Conservation (phyloP, 805 yeast species). For the Ogataea philodendri region DNA sequence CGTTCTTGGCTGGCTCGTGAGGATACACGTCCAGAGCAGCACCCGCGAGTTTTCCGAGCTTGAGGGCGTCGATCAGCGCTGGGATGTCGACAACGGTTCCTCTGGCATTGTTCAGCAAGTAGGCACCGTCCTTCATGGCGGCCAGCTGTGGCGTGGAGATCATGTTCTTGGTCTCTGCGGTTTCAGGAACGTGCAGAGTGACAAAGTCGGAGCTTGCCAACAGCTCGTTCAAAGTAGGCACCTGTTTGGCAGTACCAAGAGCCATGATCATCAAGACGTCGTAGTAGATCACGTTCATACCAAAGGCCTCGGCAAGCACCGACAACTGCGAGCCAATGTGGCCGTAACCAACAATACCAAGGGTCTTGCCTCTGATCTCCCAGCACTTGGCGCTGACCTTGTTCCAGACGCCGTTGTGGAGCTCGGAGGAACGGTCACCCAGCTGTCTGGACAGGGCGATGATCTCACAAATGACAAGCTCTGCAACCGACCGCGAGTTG, state of each 20-base stretch:
- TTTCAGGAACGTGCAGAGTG: slow-evolving; percentile 91
- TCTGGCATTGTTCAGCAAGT: slow-evolving; percentile 92
- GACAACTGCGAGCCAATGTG: slow-evolving; percentile 97
- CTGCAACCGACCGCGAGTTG: slow-evolving; percentile 98
- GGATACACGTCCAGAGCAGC: slow-evolving; percentile 97
- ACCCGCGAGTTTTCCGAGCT: slow-evolving; percentile 92
- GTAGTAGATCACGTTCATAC: slow-evolving; percentile 93
- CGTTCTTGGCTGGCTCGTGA: slow-evolving; percentile 95
- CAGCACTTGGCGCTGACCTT: slow-evolving; percentile 93
- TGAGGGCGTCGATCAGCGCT: slow-evolving; percentile 87
- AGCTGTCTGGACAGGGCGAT: slow-evolving; percentile 92
- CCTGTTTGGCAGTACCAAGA: slow-evolving; percentile 95
- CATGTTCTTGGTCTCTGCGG: slow-evolving; percentile 87
- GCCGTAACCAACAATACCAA: slow-evolving; percentile 97
- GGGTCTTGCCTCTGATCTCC: slow-evolving; percentile 98
- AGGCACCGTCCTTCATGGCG: slow-evolving; percentile 95
- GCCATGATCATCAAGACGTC: slow-evolving; percentile 93
- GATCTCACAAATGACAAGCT: slow-evolving; percentile 92
- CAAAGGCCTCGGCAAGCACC: slow-evolving; percentile 95
- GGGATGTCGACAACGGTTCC: slow-evolving; percentile 98
- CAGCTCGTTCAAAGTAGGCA: slow-evolving; percentile 77
- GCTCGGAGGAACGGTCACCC: slow-evolving; percentile 93
- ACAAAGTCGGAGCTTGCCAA: slow-evolving; percentile 82
- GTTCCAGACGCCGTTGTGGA: slow-evolving; percentile 98
- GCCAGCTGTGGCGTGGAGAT: slow-evolving; percentile 88